These are phyloP conservation scores for Nannizziopsis arthrosporioides DNA, from an alignment of 2,329 filamentous ascomycete genomes.

Conservation along the genomic window DNA sequence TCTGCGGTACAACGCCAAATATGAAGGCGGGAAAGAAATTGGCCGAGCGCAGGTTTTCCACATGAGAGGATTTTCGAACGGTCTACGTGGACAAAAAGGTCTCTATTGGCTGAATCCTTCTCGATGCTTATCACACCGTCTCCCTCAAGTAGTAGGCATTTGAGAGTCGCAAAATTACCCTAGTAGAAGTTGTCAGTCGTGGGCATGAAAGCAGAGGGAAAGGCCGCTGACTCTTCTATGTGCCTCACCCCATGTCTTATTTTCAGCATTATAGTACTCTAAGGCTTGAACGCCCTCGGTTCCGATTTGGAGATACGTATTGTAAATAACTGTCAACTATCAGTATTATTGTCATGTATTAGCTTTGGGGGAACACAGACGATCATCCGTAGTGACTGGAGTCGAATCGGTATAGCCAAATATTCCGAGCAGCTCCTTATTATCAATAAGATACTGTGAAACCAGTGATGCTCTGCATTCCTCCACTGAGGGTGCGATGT, in stretches of 20 bases:
- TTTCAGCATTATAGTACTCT: constrained; percentile 29
- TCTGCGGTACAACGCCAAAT: constrained; percentile 54
- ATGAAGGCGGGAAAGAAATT: constrained; percentile 48
- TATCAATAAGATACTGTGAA: constrained; percentile 35
- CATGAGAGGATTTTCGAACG: constrained; percentile 45
- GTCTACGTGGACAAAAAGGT: constrained; percentile 46
- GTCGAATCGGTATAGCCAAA: constrained; percentile 32
- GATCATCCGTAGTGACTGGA: constrained; percentile 30
- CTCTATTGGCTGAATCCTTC: constrained; percentile 35
- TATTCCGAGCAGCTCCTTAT: constrained; percentile 33
- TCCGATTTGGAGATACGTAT: constrained; percentile 33
- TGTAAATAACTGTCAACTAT: constrained; percentile 28
- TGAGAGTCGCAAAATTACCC: constrained; percentile 24
- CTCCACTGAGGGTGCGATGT: constrained; percentile 50
- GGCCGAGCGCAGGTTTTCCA: constrained; percentile 47
- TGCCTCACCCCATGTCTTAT: constrained; percentile 37
- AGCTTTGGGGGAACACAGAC: constrained; percentile 20
- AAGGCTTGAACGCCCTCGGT: constrained; percentile 34
- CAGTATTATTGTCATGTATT: background rate
- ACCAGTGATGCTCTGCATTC: constrained; percentile 41
- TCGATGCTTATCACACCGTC: constrained; percentile 42
- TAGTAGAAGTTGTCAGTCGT: too few species aligned
- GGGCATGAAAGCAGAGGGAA: constrained; percentile 29
- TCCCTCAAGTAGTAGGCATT: constrained; percentile 45
- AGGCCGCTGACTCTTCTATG: constrained; percentile 39